phyloP scores from a whole-genome alignment of 495 filamentous ascomycete genomes.

The Clavariopsis aquatica region DNA sequence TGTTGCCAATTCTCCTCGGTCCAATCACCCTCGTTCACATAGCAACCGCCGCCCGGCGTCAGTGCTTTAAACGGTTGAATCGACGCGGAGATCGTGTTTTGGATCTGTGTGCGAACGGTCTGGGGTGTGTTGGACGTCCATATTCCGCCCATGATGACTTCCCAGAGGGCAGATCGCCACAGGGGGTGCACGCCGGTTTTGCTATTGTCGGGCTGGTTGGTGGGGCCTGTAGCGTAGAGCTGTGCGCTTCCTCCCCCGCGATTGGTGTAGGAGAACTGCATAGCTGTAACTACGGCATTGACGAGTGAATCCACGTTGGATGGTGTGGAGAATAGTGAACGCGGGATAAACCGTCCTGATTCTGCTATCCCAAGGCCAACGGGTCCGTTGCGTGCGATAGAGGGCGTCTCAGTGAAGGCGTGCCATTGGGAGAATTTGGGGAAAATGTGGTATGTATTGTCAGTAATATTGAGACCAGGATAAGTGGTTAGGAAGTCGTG shows the following conservation, averaged over 20 bases:
- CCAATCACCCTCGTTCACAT: conserved; percentile 39
- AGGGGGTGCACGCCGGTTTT: conserved; percentile 32
- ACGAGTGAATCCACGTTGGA: conserved; percentile 18
- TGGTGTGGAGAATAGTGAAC: conserved; percentile 15
- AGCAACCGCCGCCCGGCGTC: conserved; percentile 33
- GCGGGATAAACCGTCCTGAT: conserved; percentile 29
- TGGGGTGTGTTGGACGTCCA: conserved; percentile 23
- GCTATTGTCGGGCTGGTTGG: conserved; percentile 32
- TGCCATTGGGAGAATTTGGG: conserved; percentile 27
- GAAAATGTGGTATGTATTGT: conserved; percentile 30
- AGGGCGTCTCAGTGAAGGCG: conserved; percentile 22
- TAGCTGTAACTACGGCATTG: conserved; percentile 28
- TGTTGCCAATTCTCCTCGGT: conserved; percentile 36
- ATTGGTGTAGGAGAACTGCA: conserved; percentile 26
- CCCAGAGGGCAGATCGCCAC: conserved; percentile 30
- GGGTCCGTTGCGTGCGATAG: conserved; percentile 30
- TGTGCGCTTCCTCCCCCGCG: conserved; percentile 22
- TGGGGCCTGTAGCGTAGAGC: conserved; percentile 34
- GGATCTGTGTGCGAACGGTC: conserved; percentile 13
- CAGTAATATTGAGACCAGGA: conserved; percentile 25
- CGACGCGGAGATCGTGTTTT: conserved; percentile 21
- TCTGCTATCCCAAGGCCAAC: conserved; percentile 32
- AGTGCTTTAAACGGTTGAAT: conserved; percentile 30
- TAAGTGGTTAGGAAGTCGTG: conserved; percentile 33
- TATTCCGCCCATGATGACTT: conserved; percentile 29